Percentiles rank a stretch among this genome's conserved stretches.
phyloP scores from a whole-genome alignment of 768 basidiomycete genomes.

The Mycena sanguinolenta region DNA sequence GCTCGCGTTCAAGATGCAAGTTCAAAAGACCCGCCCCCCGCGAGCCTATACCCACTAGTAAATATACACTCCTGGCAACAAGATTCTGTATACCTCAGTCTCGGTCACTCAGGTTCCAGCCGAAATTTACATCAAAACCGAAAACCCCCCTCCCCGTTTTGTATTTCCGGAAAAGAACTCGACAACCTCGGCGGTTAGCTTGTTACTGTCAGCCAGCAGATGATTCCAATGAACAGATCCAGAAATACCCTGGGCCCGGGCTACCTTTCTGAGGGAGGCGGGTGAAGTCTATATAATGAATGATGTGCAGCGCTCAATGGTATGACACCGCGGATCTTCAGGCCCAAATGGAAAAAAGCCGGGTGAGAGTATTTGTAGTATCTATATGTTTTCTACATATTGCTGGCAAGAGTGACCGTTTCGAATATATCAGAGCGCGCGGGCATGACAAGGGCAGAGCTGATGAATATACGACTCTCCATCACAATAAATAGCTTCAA shows the following conservation, averaged over 20 bases:
- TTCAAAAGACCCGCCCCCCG: too few species aligned
- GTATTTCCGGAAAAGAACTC: neutral
- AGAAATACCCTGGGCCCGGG: neutral
- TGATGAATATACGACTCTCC: neutral
- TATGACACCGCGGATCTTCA: neutral
- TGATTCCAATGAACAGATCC: neutral
- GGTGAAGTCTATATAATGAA: neutral
- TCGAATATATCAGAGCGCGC: constrained; percentile 3
- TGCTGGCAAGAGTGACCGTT: constrained; percentile 12
- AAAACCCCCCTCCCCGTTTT: neutral
- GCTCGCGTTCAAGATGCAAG: too few species aligned
- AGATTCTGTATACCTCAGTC: neutral
- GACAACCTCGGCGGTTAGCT: neutral
- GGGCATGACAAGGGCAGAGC: too few species aligned
- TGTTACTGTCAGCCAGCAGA: constrained; percentile 6
- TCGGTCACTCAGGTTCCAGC: constrained; percentile 9
- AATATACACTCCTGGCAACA: constrained; percentile 22
- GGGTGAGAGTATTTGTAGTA: neutral
- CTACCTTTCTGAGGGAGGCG: neutral
- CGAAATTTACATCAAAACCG: too few species aligned
- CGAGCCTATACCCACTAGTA: neutral
- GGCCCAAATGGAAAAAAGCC: constrained; percentile 15
- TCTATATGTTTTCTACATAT: neutral
- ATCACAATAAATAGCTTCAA: neutral
- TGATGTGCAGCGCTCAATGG: neutral